Conservation (phyloP, 192 early-diverging fungal species). For the Coemansia sp. region DNA sequence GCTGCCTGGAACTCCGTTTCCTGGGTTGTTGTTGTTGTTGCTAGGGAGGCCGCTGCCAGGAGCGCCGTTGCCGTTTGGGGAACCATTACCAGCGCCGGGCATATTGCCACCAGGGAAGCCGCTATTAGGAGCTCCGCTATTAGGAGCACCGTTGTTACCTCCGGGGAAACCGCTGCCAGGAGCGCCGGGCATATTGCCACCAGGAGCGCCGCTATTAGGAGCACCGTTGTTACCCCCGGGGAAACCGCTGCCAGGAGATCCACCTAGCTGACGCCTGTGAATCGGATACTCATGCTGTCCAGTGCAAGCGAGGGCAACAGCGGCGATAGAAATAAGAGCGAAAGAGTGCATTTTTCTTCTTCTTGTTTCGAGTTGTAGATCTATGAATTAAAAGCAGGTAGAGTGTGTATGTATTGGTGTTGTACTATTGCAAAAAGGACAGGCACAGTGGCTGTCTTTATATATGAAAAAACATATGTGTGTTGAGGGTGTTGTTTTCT, state of each 20-base stretch:
- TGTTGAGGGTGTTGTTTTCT: background rate
- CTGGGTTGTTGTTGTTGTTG: background rate
- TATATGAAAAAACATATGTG: background rate
- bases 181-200: background rate
- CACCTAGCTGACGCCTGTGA: background rate
- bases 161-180: background rate
- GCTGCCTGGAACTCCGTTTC: background rate
- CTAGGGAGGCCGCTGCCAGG: background rate
- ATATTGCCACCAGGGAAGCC: background rate
- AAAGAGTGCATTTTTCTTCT: background rate
- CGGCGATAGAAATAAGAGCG: background rate
- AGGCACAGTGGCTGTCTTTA: background rate
- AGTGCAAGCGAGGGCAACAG: background rate
- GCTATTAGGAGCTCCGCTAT: background rate
- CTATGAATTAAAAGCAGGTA: conserved; percentile 4
- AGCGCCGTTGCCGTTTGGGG: background rate
- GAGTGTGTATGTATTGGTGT: background rate
- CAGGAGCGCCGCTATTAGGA: background rate
- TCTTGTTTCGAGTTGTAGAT: background rate
- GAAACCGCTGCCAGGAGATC: background rate
- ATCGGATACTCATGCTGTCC: background rate
- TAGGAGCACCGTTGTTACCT: background rate
- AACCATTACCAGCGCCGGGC: background rate
- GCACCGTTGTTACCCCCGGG: background rate
- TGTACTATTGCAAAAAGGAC: background rate